Evolutionary conservation across 2,329 filamentous ascomycete genomes (phyloP).

Genomic region (Arthrobotrys megalospora): DNA sequence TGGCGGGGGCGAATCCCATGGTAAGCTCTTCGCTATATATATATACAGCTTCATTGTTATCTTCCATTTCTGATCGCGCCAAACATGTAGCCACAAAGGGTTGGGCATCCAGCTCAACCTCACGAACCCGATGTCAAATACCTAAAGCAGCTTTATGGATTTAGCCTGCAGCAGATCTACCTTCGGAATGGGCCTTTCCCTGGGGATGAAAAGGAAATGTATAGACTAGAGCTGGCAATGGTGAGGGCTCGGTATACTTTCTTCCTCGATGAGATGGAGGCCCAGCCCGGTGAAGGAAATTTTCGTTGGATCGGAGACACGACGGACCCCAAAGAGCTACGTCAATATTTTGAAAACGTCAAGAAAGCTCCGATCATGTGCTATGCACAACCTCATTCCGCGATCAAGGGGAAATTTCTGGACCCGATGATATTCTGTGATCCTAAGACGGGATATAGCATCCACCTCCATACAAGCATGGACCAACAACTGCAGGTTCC

Average conservation of each 20-base stretch:
- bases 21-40: no score
- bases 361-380: background rate
- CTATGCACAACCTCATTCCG: background rate
- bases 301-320: background rate
- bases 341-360: background rate
- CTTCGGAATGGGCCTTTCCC: background rate
- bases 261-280: background rate
- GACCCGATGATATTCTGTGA: conserved; percentile 6
- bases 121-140: background rate
- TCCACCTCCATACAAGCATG: background rate
- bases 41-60: no score
- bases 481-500: background rate
- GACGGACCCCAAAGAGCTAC: background rate
- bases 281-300: background rate
- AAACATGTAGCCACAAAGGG: no score
- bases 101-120: no score
- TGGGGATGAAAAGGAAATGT: background rate
- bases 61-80: no score
- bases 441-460: background rate
- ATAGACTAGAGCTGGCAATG: background rate
- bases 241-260: background rate
- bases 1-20: no score
- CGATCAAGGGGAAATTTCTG: background rate
- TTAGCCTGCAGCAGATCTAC: background rate
- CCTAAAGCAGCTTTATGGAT: background rate